Evolutionary conservation across 805 yeast genomes (phyloP).

Genomic region (Yarrowia sp.): DNA sequence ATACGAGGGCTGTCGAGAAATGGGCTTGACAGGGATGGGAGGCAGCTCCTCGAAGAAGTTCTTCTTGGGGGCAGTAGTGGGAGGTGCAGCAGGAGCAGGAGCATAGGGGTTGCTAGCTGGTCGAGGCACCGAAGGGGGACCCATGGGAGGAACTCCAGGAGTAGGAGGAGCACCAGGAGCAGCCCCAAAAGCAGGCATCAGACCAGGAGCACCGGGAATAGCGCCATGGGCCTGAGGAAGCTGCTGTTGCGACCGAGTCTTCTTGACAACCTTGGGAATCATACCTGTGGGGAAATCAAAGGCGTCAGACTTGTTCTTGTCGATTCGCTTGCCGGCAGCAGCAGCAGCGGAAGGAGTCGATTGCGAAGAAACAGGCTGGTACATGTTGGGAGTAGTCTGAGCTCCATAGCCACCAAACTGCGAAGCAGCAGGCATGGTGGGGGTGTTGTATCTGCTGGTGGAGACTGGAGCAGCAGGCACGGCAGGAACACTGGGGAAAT

Average conservation of each 20-base stretch:
- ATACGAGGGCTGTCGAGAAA: slow-evolving; percentile 22
- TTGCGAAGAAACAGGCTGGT: slow-evolving; percentile 25
- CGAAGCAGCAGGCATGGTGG: slow-evolving; percentile 10
- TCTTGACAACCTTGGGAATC: slow-evolving; percentile 42
- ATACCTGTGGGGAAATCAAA: slow-evolving; percentile 47
- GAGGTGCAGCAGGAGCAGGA: slow-evolving; percentile 18
- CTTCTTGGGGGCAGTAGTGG: slow-evolving; percentile 41
- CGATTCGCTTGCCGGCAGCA: slow-evolving; percentile 40
- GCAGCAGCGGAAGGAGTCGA: slow-evolving; percentile 2
- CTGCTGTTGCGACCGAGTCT: slow-evolving; percentile 35
- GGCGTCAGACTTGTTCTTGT: slow-evolving; percentile 46
- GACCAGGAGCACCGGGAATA: slow-evolving; percentile 9
- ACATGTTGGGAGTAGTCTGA: slow-evolving; percentile 19
- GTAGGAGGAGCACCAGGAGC: slow-evolving; percentile 12
- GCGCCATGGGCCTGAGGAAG: slow-evolving; percentile 28
- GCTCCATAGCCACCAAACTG: slow-evolving; percentile 26
- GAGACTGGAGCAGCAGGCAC: slow-evolving; percentile 1
- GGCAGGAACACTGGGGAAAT: slow-evolving; percentile 6
- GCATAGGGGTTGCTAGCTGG: slow-evolving; percentile 29
- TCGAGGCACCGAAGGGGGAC: background rate
- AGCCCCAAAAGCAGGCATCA: slow-evolving; percentile 35
- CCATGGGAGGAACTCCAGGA: slow-evolving; percentile 32
- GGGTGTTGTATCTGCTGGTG: slow-evolving; percentile 7
- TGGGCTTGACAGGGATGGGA: slow-evolving; percentile 59
- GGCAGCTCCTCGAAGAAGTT: slow-evolving; percentile 68